Percentiles rank a stretch among this genome's conserved stretches.
These are phyloP conservation scores for Claviceps cyperi DNA, from an alignment of 2,329 filamentous ascomycete species.

Conservation along the genomic window DNA sequence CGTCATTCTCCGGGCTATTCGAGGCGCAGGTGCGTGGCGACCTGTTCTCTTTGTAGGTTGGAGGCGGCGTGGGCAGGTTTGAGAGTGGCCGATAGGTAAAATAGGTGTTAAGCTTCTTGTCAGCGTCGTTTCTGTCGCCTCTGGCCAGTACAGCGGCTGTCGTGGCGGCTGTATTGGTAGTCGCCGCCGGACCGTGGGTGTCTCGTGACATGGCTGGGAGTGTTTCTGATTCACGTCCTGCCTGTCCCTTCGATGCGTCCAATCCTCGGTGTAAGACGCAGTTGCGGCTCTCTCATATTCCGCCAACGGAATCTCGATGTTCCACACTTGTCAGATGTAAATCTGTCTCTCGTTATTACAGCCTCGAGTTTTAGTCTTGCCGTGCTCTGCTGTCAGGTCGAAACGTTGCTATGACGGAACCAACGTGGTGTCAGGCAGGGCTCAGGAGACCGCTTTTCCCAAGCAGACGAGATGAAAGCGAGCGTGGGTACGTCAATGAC, in stretches of 20 bases:
- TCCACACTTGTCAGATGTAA: neutral
- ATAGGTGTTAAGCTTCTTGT: constrained; percentile 29
- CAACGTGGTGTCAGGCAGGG: neutral
- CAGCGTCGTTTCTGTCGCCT: too few relatives aligned
- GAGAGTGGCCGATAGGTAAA: constrained; percentile 55
- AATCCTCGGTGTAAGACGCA: neutral
- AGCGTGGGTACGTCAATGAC: neutral
- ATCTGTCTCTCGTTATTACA: neutral
- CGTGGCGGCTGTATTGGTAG: constrained; percentile 19
- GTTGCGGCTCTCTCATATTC: constrained; percentile 7
- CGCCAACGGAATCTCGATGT: neutral
- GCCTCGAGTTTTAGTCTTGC: neutral
- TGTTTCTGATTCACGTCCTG: neutral
- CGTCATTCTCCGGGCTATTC: constrained; percentile 26
- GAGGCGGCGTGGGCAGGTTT: constrained; percentile 52
- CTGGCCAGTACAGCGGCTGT: too few relatives aligned
- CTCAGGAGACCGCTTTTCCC: neutral
- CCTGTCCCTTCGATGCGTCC: constrained; percentile 2
- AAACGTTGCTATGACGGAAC: neutral
- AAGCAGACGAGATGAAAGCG: neutral
- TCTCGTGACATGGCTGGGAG: constrained; percentile 3
- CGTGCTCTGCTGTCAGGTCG: neutral
- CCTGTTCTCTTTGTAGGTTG: constrained; percentile 32
- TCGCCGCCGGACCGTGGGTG: constrained; percentile 4
- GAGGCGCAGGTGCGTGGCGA: constrained; percentile 19